Conservation (phyloP, 345 rosid species). For the Mangifera indica region DNA sequence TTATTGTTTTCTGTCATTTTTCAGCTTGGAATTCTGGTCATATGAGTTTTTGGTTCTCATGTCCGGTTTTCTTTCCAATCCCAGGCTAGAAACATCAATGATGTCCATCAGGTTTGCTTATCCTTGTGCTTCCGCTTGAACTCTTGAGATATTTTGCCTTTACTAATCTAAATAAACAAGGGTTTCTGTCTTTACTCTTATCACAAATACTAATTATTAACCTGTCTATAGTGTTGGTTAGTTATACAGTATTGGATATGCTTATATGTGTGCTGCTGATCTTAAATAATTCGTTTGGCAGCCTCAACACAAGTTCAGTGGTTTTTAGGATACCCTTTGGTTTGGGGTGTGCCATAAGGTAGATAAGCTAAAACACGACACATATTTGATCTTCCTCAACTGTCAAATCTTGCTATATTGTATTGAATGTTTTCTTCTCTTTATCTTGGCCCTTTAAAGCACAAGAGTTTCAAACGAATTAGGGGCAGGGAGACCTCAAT, state of each 20-base stretch:
- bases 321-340: conserved; percentile 39
- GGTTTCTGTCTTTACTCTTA: too few relatives aligned
- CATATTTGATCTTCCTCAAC: not conserved
- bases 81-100: conserved; percentile 38
- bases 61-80: conserved; percentile 44
- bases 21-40: conserved; percentile 41
- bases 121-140: not conserved
- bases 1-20: not conserved
- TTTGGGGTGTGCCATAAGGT: conserved; percentile 39
- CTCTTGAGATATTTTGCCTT: too few relatives aligned
- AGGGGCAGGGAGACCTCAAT: conserved; percentile 31
- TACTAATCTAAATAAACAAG: too few relatives aligned
- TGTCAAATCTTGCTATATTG: not conserved
- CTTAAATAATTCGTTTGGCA: conserved; percentile 5
- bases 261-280: not conserved
- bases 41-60: conserved; percentile 33
- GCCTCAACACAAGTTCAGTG: conserved; percentile 33
- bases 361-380: not conserved
- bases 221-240: too few relatives aligned
- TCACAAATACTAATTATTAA: too few relatives aligned
- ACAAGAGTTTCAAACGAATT: conserved; percentile 41
- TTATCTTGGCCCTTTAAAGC: conserved; percentile 12
- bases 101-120: conserved; percentile 37
- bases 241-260: not conserved
- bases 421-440: not conserved